These are phyloP conservation scores for Xerocomus brunneocitrinus DNA, from an alignment of 768 basidiomycete genomes.

Conservation along the genomic window DNA sequence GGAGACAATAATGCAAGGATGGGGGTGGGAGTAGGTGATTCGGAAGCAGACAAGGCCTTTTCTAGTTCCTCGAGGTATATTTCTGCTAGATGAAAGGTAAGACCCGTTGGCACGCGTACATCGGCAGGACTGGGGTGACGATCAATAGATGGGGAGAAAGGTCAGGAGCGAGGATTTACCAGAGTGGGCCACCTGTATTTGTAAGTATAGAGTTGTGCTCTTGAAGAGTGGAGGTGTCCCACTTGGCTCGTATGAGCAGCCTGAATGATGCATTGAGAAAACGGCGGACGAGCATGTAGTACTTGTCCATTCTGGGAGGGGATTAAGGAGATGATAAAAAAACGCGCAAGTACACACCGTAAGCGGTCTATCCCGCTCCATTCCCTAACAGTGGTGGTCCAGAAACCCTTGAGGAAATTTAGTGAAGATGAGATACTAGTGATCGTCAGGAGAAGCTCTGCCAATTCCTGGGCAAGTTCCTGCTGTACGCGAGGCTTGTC, in stretches of 20 bases:
- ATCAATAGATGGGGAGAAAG: slow-evolving; percentile 3
- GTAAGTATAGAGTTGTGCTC: slow-evolving; percentile 70
- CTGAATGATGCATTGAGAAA: slow-evolving; percentile 85
- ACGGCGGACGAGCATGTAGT: slow-evolving; percentile 88
- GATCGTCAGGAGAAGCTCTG: slow-evolving; percentile 74
- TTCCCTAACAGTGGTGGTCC: slow-evolving; percentile 85
- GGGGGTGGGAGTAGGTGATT: slow-evolving; percentile 39
- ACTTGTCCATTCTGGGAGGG: slow-evolving; percentile 83
- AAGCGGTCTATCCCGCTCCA: slow-evolving; percentile 92
- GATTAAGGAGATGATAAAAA: not conserved
- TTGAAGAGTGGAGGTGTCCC: slow-evolving; percentile 52
- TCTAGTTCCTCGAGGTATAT: slow-evolving; percentile 89
- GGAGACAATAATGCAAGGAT: slow-evolving; percentile 57
- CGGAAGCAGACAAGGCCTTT: slow-evolving; percentile 42
- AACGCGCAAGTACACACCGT: slow-evolving; percentile 47
- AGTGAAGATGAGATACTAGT: slow-evolving; percentile 54
- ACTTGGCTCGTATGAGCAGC: slow-evolving; percentile 64
- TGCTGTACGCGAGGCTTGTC: slow-evolving; percentile 98
- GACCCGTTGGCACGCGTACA: slow-evolving; percentile 65
- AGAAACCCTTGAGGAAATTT: slow-evolving; percentile 82
- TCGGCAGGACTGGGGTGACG: slow-evolving; percentile 54
- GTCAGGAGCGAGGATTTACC: slow-evolving; percentile 42
- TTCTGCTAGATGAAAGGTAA: slow-evolving; percentile 84
- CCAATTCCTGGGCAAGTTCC: slow-evolving; percentile 78
- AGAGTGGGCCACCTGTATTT: slow-evolving; percentile 71